A percentile compares a stretch with the other conserved stretches of the same genome.
Conservation (phyloP, 2,329 filamentous ascomycete species). For the Cladosporium austrohemisphaericum region DNA sequence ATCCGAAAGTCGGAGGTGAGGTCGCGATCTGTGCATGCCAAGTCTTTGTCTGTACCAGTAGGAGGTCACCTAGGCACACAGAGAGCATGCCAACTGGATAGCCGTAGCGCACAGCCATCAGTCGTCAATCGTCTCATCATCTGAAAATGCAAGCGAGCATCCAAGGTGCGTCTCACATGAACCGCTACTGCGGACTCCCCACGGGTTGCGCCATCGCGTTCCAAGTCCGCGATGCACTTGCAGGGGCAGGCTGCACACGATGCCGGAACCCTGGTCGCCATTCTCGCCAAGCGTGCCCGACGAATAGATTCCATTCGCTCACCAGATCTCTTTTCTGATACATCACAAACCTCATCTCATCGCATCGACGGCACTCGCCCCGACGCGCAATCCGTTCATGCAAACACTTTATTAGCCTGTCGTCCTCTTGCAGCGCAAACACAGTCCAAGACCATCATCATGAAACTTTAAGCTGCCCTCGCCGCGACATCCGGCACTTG, state of each 20-base stretch:
- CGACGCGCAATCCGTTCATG: no score
- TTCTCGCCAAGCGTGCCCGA: no score
- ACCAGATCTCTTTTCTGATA: constrained; percentile 1
- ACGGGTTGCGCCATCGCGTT: constrained; percentile 3
- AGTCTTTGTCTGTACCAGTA: neutral
- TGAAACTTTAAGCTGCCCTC: neutral
- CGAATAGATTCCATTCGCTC: no score
- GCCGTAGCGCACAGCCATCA: no score
- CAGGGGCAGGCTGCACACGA: neutral
- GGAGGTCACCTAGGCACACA: no score
- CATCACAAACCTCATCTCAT: constrained; percentile 3
- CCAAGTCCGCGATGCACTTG: no score
- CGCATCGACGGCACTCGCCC: no score
- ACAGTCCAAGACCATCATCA: neutral
- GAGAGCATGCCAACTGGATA: no score
- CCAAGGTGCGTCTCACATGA: neutral
- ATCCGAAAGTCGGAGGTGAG: neutral
- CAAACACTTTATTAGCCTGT: no score
- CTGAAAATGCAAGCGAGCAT: constrained; percentile 5
- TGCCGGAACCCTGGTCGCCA: neutral
- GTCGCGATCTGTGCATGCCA: neutral
- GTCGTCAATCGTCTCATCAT: no score
- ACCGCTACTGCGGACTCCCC: neutral
- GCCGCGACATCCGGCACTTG: constrained; percentile 10
- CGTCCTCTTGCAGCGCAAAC: no score